Percentiles rank a stretch among this genome's conserved stretches.
Evolutionary conservation across 768 basidiomycete species (phyloP).

Genomic region (Leccinum incarnatum): DNA sequence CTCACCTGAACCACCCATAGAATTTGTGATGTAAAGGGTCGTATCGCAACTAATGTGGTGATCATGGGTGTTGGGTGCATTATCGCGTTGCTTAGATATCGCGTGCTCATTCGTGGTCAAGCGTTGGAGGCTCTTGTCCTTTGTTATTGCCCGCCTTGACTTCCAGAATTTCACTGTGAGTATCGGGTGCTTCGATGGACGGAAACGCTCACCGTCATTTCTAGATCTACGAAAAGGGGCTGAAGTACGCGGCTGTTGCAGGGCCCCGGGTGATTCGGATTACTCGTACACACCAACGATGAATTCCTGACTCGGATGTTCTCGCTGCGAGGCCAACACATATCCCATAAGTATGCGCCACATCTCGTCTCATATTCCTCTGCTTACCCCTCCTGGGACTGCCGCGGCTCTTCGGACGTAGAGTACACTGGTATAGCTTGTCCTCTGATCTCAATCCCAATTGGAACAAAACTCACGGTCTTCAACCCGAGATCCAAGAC

Average conservation of each 20-base stretch:
- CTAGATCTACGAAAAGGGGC: slow-evolving; percentile 44
- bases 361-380: background rate
- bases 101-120: slow-evolving; percentile 12
- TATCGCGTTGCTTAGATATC: background rate
- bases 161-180: slow-evolving; percentile 43
- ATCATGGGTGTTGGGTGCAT: slow-evolving; percentile 25
- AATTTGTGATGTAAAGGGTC: background rate
- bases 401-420: slow-evolving; percentile 40
- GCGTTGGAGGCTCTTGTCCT: slow-evolving; percentile 40
- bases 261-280: slow-evolving; percentile 32
- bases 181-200: background rate
- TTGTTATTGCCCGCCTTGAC: slow-evolving; percentile 38
- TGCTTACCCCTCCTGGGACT: slow-evolving; percentile 31
- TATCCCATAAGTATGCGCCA: slow-evolving; percentile 20
- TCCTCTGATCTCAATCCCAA: slow-evolving; percentile 46
- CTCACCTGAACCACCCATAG: background rate
- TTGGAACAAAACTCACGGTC: slow-evolving; percentile 43
- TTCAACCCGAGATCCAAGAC: slow-evolving; percentile 41
- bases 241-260: slow-evolving; percentile 52
- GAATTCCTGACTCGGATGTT: background rate
- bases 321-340: slow-evolving; percentile 26
- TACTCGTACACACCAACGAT: background rate
- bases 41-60: slow-evolving; percentile 12
- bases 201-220: background rate
- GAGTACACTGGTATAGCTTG: slow-evolving; percentile 42